Evolutionary conservation across 2,329 filamentous ascomycete genomes (phyloP), one percentile per base, ranked within the genome.

Genomic region (Hypoxylon sp.): DNA sequence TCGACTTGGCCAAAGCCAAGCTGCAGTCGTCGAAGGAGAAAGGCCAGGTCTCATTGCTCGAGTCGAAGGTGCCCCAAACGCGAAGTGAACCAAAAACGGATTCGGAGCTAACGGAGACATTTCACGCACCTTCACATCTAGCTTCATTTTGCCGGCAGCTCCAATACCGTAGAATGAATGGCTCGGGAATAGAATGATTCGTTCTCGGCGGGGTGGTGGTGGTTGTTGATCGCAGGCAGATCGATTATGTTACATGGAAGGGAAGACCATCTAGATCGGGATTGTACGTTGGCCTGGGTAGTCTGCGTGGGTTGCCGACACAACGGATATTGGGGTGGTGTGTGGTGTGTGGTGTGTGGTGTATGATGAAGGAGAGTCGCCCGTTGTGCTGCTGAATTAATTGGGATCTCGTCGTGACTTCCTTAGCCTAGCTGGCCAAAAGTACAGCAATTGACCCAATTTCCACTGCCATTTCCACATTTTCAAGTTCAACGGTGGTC

Each of bases 91-190:
- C 52, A 49, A 68, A n/a, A 68, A 68, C 46, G 65, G 61, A 53
- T 59, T 57, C 63, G 64, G 66, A 65, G 28, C 18, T 44, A 66
- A 66, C 52, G 56, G 61, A 61, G 49, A 55, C 32, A 65, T 49
- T 61, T 42, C 14, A 70, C 70, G 46, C 55, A 75, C 73, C 73
- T 75, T 75, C 18, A 75, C 73, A 61, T 75, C 73, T 45, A 75
- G 67, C 70, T 70, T 75, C 73, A 75, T 75, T 60, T 71, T 74
- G 58, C 65, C 71, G 67, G 62, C 59, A 69, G 66, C 65, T 55
- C 53, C 53, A 65, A 64, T 52, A 56, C 50, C 11, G 53, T 16
- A 62, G 54, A 57, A 45, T 45, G 65, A 56, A 49, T 62, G 56
- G 56, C 51, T 61, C 63, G 60, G 64, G 58, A 65, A 42, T 67